Evolutionary conservation across 768 basidiomycete species (phyloP).

Genomic region (Cystofilobasidium ferigula): DNA sequence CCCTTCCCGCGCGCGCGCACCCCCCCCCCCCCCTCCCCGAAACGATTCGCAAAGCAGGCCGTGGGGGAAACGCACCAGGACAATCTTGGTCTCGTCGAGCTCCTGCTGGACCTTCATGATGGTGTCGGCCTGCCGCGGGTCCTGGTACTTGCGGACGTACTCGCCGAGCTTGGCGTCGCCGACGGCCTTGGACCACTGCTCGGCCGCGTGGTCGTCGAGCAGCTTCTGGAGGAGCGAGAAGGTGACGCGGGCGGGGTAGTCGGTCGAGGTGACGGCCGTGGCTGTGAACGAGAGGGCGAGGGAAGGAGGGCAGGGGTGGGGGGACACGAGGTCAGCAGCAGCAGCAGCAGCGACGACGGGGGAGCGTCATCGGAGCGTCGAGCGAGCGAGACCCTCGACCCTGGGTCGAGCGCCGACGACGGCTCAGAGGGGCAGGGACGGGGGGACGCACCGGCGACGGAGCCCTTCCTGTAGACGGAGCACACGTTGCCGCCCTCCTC

Average conservation of each 20-base stretch:
- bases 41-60: not conserved
- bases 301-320: not conserved
- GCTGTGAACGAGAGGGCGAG: slow-evolving; percentile 42
- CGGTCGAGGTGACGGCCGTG: slow-evolving; percentile 85
- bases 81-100: slow-evolving; percentile 97
- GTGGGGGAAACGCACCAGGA: slow-evolving; percentile 55
- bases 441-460: slow-evolving; percentile 58
- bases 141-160: slow-evolving; percentile 26
- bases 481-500: slow-evolving; percentile 88
- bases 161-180: slow-evolving; percentile 25
- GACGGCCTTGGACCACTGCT: slow-evolving; percentile 25
- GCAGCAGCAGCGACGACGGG: not conserved
- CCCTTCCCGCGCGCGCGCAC: too few species aligned
- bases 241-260: slow-evolving; percentile 91
- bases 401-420: too few species aligned
- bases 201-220: slow-evolving; percentile 74
- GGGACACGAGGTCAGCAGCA: not conserved
- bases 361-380: not conserved
- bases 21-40: too few species aligned
- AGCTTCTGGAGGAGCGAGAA: slow-evolving; percentile 89
- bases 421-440: too few species aligned
- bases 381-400: not conserved
- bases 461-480: slow-evolving; percentile 73
- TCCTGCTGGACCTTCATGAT: slow-evolving; percentile 98
- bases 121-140: slow-evolving; percentile 39